Percentiles rank a stretch among this genome's conserved stretches.
Conservation (phyloP, 129 eudicot genomes). For the Arctium minus region DNA sequence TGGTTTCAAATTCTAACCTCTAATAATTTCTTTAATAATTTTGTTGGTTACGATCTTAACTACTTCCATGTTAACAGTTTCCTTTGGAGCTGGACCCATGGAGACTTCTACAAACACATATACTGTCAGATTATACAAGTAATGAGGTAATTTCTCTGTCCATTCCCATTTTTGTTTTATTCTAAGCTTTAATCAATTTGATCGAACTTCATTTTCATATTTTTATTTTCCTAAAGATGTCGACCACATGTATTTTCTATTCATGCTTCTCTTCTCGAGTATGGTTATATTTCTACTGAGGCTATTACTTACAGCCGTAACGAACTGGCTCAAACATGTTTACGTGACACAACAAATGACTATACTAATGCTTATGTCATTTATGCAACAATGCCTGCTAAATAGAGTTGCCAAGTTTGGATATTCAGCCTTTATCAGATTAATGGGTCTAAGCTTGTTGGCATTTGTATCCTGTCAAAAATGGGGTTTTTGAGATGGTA, state of each 20-base stretch:
- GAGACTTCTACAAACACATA: constrained; percentile 69
- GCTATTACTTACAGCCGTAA: too few species aligned
- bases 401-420: too few species aligned
- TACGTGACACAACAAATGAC: too few species aligned
- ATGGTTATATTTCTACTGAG: too few species aligned
- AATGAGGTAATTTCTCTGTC: constrained; percentile 57
- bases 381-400: too few species aligned
- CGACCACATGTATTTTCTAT: neutral
- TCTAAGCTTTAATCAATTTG: neutral
- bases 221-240: neutral
- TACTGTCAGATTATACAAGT: constrained; percentile 75
- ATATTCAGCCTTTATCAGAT: too few species aligned
- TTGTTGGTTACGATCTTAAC: constrained; percentile 19
- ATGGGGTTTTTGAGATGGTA: too few species aligned
- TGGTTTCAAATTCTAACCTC: constrained; percentile 1
- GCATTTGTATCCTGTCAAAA: too few species aligned
- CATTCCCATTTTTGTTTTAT: neutral
- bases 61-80: constrained; percentile 43
- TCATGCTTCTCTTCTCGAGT: too few species aligned
- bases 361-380: too few species aligned
- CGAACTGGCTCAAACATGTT: too few species aligned
- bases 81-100: constrained; percentile 91
- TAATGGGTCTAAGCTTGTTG: too few species aligned
- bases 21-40: neutral
- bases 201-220: neutral